Conservation (phyloP, 106 monocot species). For the Phalaenopsis aphrodite region DNA sequence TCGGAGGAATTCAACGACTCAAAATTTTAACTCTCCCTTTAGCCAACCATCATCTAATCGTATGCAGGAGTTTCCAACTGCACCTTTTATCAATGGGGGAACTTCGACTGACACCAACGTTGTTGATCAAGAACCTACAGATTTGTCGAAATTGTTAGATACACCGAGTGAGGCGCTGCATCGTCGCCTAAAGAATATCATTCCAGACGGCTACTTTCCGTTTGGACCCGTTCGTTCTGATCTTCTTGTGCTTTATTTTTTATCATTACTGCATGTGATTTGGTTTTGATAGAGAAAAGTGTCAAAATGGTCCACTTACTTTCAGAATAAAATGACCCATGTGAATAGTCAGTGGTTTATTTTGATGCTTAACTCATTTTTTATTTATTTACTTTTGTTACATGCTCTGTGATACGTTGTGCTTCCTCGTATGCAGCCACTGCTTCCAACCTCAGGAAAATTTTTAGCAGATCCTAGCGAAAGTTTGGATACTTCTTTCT, state of each 20-base stretch:
- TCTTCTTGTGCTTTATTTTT: neutral
- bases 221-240: constrained; percentile 45
- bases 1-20: constrained; percentile 2
- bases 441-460: constrained; percentile 19
- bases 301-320: too few species aligned
- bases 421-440: constrained; percentile 36
- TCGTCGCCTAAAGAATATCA: constrained; percentile 34
- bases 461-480: constrained; percentile 13
- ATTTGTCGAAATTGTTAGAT: constrained; percentile 18
- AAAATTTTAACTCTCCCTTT: constrained; percentile 18
- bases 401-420: constrained; percentile 4
- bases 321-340: too few species aligned
- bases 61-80: constrained; percentile 22
- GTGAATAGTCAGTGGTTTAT: too few species aligned
- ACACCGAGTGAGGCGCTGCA: constrained; percentile 27
- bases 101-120: constrained; percentile 12
- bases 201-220: constrained; percentile 56
- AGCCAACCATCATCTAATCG: constrained; percentile 13
- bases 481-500: constrained; percentile 31
- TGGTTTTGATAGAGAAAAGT: neutral
- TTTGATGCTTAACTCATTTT: too few species aligned
- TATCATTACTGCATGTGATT: neutral
- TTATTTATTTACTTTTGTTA: neutral
- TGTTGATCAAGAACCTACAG: constrained; percentile 13
- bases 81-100: constrained; percentile 19